Evolutionary conservation across 1,284 basidiomycete genomes (phyloP), one percentile per base, ranked within the genome.

Genomic region (Irpex sp.): DNA sequence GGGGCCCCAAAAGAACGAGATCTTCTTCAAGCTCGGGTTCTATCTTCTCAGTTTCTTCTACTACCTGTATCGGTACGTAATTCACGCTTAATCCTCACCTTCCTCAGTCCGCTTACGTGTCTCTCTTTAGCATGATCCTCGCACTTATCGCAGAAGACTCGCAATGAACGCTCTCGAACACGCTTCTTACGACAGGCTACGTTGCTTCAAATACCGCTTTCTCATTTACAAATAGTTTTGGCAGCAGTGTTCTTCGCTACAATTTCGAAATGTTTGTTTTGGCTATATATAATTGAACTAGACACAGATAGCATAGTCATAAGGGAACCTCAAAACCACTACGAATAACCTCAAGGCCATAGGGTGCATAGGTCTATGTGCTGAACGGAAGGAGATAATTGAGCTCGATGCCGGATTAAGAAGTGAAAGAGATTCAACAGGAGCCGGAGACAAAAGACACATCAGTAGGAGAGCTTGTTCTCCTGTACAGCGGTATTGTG

Each of bases 21-120:
- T 90, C 71, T 98, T 99, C 75, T 85, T 97, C 78, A 97, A 97
- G 81, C 89, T 98, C 65, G 96, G 93, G 19, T 96, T 97, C 78
- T 97, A 96, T 77, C 86, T 97, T 62, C 81, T 97, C 66, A 94
- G 90, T 57, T 97, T 97, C 85, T 97, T 97, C 85, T 97, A 96
- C 81, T 97, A 97, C 75, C 88, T 97, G 70, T 98, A 97, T 78
- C 85, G 93, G 93, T 94, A 71, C 68, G 92, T 82, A 52, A 8
- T 8, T 11, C 59, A 19, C 19, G 19, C 7, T 15, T 47, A 40
- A 15, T 57, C 21, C 5, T 62, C 11, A 31, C 57, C 59, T 34
- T 49, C 5, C 40, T 38, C n/a, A n/a, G 5, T 13, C 38, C 54
- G n/a, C 19, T 34, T 37, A 31, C 26, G 58, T 8, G 58, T 37